Evolutionary conservation across 768 basidiomycete genomes (phyloP).

Genomic region (Lactarius quietus): DNA sequence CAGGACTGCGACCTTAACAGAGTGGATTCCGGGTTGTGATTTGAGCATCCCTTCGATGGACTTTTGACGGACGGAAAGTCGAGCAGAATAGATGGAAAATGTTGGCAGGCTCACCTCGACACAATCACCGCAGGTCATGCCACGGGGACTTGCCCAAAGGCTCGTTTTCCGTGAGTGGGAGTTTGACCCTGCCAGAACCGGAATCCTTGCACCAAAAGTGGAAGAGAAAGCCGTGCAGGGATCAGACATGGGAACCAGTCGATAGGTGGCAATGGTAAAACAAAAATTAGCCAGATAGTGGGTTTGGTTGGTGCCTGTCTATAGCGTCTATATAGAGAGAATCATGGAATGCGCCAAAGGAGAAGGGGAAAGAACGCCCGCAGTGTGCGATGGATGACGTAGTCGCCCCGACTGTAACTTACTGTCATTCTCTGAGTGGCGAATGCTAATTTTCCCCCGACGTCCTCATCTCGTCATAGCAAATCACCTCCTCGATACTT

Average conservation of each 20-base stretch:
- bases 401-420: no score
- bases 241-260: constrained; percentile 7
- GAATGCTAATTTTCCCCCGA: constrained; percentile 26
- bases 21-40: constrained; percentile 85
- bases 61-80: constrained; percentile 38
- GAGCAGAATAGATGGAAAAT: background rate
- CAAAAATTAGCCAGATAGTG: no score
- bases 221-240: constrained; percentile 17
- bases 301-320: background rate
- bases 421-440: constrained; percentile 30
- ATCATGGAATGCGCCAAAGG: constrained; percentile 2
- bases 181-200: constrained; percentile 31
- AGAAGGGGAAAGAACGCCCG: background rate
- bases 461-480: constrained; percentile 27
- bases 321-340: background rate
- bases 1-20: constrained; percentile 92
- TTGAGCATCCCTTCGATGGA: constrained; percentile 83
- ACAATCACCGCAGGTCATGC: constrained; percentile 89
- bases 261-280: no score
- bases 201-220: constrained; percentile 17
- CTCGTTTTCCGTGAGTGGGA: constrained; percentile 31
- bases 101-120: constrained; percentile 60
- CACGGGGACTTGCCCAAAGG: constrained; percentile 35
- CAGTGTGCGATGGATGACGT: background rate
- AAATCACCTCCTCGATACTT: constrained; percentile 29